phyloP scores from a whole-genome alignment of 2,329 filamentous ascomycete species.

The Tothia fuscella region DNA sequence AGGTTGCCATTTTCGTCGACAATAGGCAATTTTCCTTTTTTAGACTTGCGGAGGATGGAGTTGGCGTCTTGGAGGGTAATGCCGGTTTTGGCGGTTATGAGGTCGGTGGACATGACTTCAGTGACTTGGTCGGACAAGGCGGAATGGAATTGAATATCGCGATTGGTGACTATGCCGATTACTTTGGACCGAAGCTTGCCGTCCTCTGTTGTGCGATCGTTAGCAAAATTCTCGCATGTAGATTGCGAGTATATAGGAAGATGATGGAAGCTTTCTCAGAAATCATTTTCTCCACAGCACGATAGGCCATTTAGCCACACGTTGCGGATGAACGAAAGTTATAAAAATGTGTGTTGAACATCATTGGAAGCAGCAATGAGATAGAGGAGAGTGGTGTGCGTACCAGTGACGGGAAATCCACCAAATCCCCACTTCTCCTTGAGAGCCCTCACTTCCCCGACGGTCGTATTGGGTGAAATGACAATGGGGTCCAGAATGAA shows the following conservation, averaged over 20 bases:
- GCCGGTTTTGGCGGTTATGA: slow-evolving; percentile 75
- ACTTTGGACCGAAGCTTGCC: slow-evolving; percentile 93
- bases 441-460: slow-evolving; percentile 78
- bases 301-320: slow-evolving; percentile 45
- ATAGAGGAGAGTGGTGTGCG: slow-evolving; percentile 29
- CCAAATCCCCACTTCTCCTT: slow-evolving; percentile 99
- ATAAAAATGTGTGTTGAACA: slow-evolving; percentile 61
- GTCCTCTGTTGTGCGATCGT: slow-evolving; percentile 48
- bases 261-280: slow-evolving; percentile 32
- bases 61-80: slow-evolving; percentile 84
- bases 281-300: slow-evolving; percentile 63
- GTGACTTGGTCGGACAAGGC: slow-evolving; percentile 61
- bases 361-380: slow-evolving; percentile 43
- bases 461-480: slow-evolving; percentile 74
- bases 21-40: slow-evolving; percentile 97
- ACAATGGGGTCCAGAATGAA: slow-evolving; percentile 96
- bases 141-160: slow-evolving; percentile 94
- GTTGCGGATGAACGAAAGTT: slow-evolving; percentile 99
- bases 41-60: slow-evolving; percentile 81
- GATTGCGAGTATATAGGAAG: slow-evolving; percentile 10
- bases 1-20: slow-evolving; percentile 75
- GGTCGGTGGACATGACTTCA: slow-evolving; percentile 88
- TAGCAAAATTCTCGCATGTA: slow-evolving; percentile 19
- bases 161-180: slow-evolving; percentile 92
- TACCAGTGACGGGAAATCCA: slow-evolving; percentile 96